Conservation (phyloP, 2,329 filamentous ascomycete species). For the Coleophoma eucalyptorum region DNA sequence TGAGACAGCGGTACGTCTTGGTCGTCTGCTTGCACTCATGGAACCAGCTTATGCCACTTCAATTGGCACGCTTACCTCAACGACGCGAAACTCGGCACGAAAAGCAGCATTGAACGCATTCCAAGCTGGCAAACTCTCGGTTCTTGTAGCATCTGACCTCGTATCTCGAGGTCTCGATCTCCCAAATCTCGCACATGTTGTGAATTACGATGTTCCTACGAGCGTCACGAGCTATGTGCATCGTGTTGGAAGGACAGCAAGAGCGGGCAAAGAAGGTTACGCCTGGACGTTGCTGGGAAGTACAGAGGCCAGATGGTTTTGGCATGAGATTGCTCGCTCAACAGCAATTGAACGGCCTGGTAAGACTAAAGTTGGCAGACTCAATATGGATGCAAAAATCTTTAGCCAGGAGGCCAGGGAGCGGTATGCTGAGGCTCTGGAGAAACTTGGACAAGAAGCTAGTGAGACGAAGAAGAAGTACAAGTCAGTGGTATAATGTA, state of each 20-base stretch:
- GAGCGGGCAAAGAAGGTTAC: conserved; percentile 70
- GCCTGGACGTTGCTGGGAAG: conserved; percentile 87
- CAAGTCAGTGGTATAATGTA: too few species aligned
- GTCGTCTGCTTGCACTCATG: conserved; percentile 70
- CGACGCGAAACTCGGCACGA: conserved; percentile 68
- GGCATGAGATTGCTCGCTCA: conserved; percentile 69
- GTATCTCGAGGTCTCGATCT: conserved; percentile 88
- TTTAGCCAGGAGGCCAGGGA: conserved; percentile 35
- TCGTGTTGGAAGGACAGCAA: conserved; percentile 84
- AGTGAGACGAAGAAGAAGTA: not conserved
- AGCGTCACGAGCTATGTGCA: conserved; percentile 84
- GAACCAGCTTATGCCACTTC: conserved; percentile 44
- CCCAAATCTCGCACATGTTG: conserved; percentile 71
- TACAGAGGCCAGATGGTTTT: conserved; percentile 81
- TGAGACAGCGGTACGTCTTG: conserved; percentile 82
- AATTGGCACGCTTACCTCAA: conserved; percentile 72
- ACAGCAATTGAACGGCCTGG: conserved; percentile 41
- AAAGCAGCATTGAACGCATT: conserved; percentile 67
- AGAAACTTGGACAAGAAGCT: conserved; percentile 54
- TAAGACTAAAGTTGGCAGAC: conserved; percentile 37
- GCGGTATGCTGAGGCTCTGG: conserved; percentile 50
- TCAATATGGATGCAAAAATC: conserved; percentile 34
- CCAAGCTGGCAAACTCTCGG: conserved; percentile 54
- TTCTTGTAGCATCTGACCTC: conserved; percentile 90
- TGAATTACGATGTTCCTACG: conserved; percentile 90